These are phyloP conservation scores for Iberis pinnata DNA, from an alignment of 345 rosid genomes.

Conservation along the genomic window DNA sequence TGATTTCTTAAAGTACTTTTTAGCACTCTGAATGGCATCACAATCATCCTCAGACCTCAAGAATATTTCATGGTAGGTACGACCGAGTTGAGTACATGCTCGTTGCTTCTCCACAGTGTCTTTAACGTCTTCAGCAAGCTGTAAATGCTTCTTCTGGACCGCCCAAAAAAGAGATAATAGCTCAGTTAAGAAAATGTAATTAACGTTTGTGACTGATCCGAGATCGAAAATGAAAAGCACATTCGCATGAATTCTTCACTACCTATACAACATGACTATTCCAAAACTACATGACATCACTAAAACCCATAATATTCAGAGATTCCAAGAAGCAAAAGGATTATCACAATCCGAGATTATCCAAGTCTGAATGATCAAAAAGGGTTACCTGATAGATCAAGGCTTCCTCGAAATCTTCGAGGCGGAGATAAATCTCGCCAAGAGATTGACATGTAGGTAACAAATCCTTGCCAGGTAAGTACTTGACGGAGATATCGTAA, in stretches of 20 bases:
- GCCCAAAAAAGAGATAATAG: background rate
- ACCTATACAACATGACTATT: background rate
- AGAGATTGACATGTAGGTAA: conserved; percentile 86
- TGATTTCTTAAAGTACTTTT: conserved; percentile 71
- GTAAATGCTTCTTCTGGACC: conserved; percentile 73
- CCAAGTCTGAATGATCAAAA: too few relatives aligned
- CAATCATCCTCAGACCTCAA: conserved; percentile 56
- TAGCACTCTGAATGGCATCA: conserved; percentile 60
- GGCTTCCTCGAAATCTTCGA: conserved; percentile 58
- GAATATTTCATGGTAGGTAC: conserved; percentile 77
- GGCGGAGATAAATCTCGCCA: conserved; percentile 75
- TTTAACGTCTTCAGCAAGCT: conserved; percentile 63
- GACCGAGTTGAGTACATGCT: conserved; percentile 87
- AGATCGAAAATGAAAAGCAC: background rate
- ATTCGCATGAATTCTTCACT: background rate
- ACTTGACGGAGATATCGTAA: conserved; percentile 57
- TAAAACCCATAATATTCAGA: background rate
- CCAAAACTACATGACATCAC: background rate
- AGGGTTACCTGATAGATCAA: conserved; percentile 59
- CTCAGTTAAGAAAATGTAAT: background rate
- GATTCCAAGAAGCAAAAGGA: background rate
- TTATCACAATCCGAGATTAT: background rate
- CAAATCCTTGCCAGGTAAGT: conserved; percentile 63
- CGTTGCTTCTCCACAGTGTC: conserved; percentile 89
- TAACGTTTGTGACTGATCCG: background rate